Conservation (phyloP, 495 filamentous ascomycete genomes). For the Chaetomium cochliodes region DNA sequence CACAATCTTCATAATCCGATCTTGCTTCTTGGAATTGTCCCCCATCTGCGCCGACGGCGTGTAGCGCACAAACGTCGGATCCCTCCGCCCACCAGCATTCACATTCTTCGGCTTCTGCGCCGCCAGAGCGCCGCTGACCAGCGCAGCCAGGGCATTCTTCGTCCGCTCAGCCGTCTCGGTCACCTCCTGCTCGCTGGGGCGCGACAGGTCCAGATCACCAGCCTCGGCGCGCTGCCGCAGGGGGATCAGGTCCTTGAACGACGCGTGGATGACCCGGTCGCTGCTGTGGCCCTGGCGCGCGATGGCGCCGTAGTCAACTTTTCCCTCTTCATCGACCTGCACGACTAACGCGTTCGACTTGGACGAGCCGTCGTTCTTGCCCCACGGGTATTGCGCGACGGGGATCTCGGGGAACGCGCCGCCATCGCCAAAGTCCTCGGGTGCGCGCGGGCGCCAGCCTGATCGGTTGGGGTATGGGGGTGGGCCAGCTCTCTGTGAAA, state of each 20-base stretch:
- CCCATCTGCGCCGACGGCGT: constrained; percentile 98
- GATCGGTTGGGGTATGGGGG: constrained; percentile 80
- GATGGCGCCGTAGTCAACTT: constrained; percentile 95
- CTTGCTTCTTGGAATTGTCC: constrained; percentile 79
- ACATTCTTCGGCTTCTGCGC: constrained; percentile 97
- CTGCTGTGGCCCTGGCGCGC: constrained; percentile 84
- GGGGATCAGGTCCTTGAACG: constrained; percentile 95
- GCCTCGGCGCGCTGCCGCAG: constrained; percentile 90
- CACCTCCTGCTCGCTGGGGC: constrained; percentile 83
- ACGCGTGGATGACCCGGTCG: constrained; percentile 83
- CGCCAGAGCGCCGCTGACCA: constrained; percentile 82
- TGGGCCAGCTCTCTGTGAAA: constrained; percentile 70
- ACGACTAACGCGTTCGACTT: constrained; percentile 86
- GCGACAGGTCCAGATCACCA: constrained; percentile 85
- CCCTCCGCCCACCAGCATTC: constrained; percentile 68
- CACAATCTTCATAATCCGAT: constrained; percentile 98
- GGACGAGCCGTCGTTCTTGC: constrained; percentile 63
- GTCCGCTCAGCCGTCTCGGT: constrained; percentile 80
- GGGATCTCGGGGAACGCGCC: constrained; percentile 94
- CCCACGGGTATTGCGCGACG: constrained; percentile 95
- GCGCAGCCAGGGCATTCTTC: constrained; percentile 71
- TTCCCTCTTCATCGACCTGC: constrained; percentile 86
- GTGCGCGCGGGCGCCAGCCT: constrained; percentile 80
- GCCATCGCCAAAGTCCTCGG: constrained; percentile 93
- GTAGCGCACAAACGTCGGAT: constrained; percentile 93